Evolutionary conservation across 2,329 filamentous ascomycete species (phyloP), one percentile per base, ranked within the genome.

Genomic region (Passalora sequoiae): DNA sequence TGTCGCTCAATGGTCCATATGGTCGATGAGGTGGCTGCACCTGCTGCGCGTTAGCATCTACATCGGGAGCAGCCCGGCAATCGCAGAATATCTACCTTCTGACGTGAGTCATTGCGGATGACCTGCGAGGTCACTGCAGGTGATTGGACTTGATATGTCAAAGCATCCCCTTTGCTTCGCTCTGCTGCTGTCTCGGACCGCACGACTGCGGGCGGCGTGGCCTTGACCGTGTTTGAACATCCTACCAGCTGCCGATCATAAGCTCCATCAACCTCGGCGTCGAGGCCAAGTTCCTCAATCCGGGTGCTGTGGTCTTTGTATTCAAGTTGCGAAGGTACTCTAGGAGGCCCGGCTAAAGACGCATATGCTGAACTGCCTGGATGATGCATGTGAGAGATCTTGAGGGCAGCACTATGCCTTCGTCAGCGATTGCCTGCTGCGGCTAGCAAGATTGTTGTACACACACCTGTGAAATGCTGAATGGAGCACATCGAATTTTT

Each of bases 391-490:
- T 52, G 47, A 12, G 51, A 44, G 28, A 60, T 46, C 10, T 38
- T 50, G 15, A 58, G 39, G 7, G 43, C 30, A 12, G 55, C 46
- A 33, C 55, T 59, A 37, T 1, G 22, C 17, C 4, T 9, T 6
- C 13, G 27, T 54, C 24, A 58, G 50, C 27, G 19, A n/a, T n/a
- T n/a, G n/a, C n/a, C n/a, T 12, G 9, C 12, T 32, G 19, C 6
- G 7, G 9, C 6, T 4, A n/a, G 12, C 9, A 16, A 1, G 16
- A n/a, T 10, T 3, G 9, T 38, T 8, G 15, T n/a, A 12, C 4
- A 42, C 59, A 27, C 48, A 70, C 64, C 58, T 60, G 56, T 73
- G 69, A 48, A 59, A 68, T 29, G 63, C 64, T 15, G 66, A 63
- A 28, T 65, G 53, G 44, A 70, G 45, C 29, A 38, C 63, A 58